Base-by-base conservation (phyloP, 192 early-diverging fungal genomes). In the Coemansia sp. region DNA sequence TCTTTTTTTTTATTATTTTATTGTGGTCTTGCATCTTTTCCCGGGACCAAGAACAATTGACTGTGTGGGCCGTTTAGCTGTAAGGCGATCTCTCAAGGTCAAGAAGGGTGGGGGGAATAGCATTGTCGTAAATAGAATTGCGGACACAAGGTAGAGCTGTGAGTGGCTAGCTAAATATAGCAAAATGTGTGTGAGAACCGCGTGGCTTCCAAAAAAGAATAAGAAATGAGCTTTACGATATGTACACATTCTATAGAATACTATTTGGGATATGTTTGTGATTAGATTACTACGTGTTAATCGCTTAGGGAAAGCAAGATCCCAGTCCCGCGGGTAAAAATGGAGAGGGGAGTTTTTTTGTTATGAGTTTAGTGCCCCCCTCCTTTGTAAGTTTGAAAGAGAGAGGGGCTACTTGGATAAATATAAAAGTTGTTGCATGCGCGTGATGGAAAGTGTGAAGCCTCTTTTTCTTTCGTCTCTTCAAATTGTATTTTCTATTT, bases 341-440 rank as follows among this genome's bases (percentile, higher is more conserved):
- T 27, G 27, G 27, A 27, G 43, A 15, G 43, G 41, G 41, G 41
- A 0, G 41, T 13, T 44, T 50, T 20, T n/a, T 50, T n/a, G n/a
- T 22, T 50, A 50, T n/a, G 18, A 50, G 49, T 7, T 8, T 18
- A 12, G 69, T 53, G 38, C 70, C 38, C 58, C 70, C 38, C 58
- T 62, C 69, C 74, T 71, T 76, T 29, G 62, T 38, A 13, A 33
- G 33, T 18, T 4, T 12, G 53, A 22, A 18, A 29, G 65, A 38
- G 46, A 62, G 11, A 20, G 31, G 27, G 27, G 27, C 27, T 27
- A 27, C 33, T 55, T 68, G 49, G 36, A 24, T 31, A 50, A 20
- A 50, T 0, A 10, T 4, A 44, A 44, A 16, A 44, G 12, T 1
- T 22, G 5, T 20, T 50, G 49, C 20, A n/a, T n/a, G 24, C 49